Evolutionary conservation across 352 stramenopile genomes (phyloP).

Genomic region (Salisapilia sapeloensis): DNA sequence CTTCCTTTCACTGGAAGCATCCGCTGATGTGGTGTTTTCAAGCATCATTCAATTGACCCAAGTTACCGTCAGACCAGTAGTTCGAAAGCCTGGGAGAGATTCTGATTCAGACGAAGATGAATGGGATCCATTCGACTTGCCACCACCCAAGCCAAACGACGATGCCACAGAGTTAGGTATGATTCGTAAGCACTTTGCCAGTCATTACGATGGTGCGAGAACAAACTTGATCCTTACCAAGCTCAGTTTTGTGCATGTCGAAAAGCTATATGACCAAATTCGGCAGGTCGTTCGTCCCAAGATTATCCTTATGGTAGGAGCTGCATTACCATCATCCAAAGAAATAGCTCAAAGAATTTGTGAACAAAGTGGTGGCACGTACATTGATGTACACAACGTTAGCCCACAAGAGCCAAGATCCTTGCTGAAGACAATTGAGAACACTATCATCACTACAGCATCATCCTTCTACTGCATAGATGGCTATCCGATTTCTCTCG

Average conservation of each 20-base stretch:
- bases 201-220: conserved; percentile 5
- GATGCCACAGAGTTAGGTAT: conserved; percentile 6
- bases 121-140: conserved; percentile 6
- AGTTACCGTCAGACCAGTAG: conserved; percentile 1
- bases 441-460: conserved; percentile 7
- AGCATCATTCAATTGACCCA: background rate
- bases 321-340: too few species aligned
- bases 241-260: conserved; percentile 5
- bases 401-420: too few species aligned
- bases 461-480: conserved; percentile 15
- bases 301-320: conserved; percentile 15
- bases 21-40: background rate
- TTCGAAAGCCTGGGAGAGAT: conserved; percentile 17
- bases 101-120: conserved; percentile 20
- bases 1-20: conserved; percentile 3
- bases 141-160: conserved; percentile 1
- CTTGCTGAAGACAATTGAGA: too few species aligned
- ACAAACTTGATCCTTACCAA: conserved; percentile 2
- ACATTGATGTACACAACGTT: too few species aligned
- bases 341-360: too few species aligned
- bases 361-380: too few species aligned
- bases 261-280: conserved; percentile 3
- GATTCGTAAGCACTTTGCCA: conserved; percentile 17
- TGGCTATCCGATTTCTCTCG: conserved; percentile 12
- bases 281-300: conserved; percentile 6